Conservation (phyloP, 306 rosid species). For the Biancaea sappan region DNA sequence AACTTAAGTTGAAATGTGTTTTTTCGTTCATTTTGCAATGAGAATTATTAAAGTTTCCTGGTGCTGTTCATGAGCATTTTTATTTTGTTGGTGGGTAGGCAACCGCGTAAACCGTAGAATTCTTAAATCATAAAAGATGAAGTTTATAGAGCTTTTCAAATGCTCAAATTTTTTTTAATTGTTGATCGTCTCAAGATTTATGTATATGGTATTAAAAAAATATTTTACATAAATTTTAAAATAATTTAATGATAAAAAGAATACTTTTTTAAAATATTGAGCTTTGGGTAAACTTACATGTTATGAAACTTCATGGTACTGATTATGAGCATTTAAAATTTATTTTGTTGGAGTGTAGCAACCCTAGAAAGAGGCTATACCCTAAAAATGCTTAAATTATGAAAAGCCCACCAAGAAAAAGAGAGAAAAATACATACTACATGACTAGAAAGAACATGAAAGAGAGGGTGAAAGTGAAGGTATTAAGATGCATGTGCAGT, state of each 20-base stretch:
- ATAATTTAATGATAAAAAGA: too few relatives aligned
- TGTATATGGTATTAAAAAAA: too few relatives aligned
- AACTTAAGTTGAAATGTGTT: not conserved
- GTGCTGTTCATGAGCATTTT: not conserved
- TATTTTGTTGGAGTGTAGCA: not conserved
- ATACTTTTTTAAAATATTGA: too few relatives aligned
- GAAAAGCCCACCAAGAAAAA: not conserved
- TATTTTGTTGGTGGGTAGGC: not conserved
- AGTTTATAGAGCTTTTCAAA: too few relatives aligned
- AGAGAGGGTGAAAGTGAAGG: not conserved
- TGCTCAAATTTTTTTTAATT: too few relatives aligned
- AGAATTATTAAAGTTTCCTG: not conserved
- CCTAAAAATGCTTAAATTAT: not conserved
- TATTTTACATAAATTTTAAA: too few relatives aligned
- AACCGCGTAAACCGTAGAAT: too few relatives aligned
- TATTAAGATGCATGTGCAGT: conserved; percentile 1
- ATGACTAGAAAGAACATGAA: not conserved
- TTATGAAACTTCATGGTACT: not conserved
- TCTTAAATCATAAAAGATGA: too few relatives aligned
- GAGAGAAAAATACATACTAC: not conserved
- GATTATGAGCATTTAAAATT: not conserved
- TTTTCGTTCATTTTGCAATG: not conserved
- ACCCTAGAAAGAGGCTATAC: not conserved
- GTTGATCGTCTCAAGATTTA: too few relatives aligned
- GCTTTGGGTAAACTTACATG: too few relatives aligned